Evolutionary conservation across 2,329 filamentous ascomycete species (phyloP), one percentile per base, ranked within the genome.

Genomic region (Microcyclosporella mali): DNA sequence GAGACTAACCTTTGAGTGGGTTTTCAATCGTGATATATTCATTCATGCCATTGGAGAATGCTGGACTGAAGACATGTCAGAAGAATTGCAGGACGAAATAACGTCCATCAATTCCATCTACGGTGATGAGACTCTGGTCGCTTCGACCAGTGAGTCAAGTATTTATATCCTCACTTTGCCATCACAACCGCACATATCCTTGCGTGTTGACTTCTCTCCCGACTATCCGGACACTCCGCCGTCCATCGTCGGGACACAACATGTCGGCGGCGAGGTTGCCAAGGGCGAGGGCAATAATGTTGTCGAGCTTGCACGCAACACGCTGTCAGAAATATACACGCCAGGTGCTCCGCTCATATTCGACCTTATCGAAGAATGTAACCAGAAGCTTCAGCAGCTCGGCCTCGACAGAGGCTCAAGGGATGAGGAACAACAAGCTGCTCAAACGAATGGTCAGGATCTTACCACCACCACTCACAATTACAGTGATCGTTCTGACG

Each of bases 21-120:
- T n/a, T n/a, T n/a, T n/a, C n/a, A n/a, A n/a, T n/a, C n/a, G n/a
- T n/a, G n/a, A n/a, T n/a, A n/a, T n/a, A n/a, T n/a, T n/a, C n/a
- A n/a, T n/a, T n/a, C n/a, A n/a, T n/a, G n/a, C n/a, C n/a, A n/a
- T n/a, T n/a, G n/a, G n/a, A n/a, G n/a, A n/a, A n/a, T n/a, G n/a
- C n/a, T n/a, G n/a, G n/a, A n/a, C n/a, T n/a, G n/a, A n/a, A n/a
- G 37, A 32, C 34, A 64, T 62, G 61, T 60, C 56, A 36, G 59
- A 63, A 49, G 65, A 71, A 37, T 74, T 90, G 18, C 63, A 67
- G 37, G 85, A 92, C 66, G 86, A 92, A 62, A 69, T 89, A 21
- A 83, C 83, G 59, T 86, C 84, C 49, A 83, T 92, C 58, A 92
- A 90, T 65, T 85, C 86, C 41, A 92, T 92, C 52, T 92, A 89